Evolutionary conservation across 2,329 filamentous ascomycete species (phyloP).

Genomic region (Fusarium tuaranense): DNA sequence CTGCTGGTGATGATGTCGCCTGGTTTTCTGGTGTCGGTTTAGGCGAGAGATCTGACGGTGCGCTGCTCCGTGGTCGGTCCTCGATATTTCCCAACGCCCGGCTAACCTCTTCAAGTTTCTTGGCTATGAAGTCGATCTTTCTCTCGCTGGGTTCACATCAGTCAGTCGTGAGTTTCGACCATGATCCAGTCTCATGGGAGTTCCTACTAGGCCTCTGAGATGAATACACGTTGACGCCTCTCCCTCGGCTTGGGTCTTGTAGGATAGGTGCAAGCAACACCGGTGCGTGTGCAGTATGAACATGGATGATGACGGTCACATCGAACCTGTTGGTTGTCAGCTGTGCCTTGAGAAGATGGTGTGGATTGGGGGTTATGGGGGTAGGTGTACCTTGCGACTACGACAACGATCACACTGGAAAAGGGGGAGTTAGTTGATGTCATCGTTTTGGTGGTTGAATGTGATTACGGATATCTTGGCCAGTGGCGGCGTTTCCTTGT

Average conservation of each 20-base stretch:
- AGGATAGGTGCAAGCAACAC: conserved; percentile 10
- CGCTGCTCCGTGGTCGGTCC: neutral
- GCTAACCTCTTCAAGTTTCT: neutral
- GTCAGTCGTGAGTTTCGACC: no score
- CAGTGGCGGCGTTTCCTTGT: neutral
- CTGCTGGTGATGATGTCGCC: no score
- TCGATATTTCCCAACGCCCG: neutral
- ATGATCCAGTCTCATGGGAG: neutral
- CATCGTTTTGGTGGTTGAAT: neutral
- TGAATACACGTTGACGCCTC: neutral
- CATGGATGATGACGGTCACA: conserved; percentile 26
- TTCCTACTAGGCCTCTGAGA: neutral
- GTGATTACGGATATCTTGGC: neutral
- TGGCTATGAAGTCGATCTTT: neutral
- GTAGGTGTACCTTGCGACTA: neutral
- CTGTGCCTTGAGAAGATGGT: neutral
- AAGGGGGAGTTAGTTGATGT: no score
- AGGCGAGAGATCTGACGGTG: no score
- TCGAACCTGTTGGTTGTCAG: conserved; percentile 47
- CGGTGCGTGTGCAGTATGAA: conserved; percentile 14
- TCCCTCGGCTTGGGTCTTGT: neutral
- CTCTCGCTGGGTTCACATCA: neutral
- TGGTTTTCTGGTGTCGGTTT: neutral
- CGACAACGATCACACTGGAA: neutral
- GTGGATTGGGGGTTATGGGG: neutral